Base-by-base conservation (phyloP, 192 early-diverging fungal genomes). In the Phycomyces nitens region DNA sequence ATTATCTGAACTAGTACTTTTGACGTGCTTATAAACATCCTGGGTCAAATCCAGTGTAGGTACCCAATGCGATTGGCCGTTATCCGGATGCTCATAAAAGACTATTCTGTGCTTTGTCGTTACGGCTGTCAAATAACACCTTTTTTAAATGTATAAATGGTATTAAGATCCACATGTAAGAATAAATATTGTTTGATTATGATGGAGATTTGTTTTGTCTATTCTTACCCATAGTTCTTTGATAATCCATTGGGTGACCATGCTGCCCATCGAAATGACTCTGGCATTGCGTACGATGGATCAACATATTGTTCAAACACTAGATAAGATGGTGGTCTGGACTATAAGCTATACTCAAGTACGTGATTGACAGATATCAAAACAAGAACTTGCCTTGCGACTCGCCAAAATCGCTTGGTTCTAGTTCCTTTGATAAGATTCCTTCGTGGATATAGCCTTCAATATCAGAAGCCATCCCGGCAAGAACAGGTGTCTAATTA, bases 171-270 rank as follows among this genome's bases (percentile, higher is more conserved):
- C n/a, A 21, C 5, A 7, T 21, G 51, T 53, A 49, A n/a, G n/a
- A 24, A 5, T 12, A 49, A 7, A 11, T 0, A 43, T 44, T 9
- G 18, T 60, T 42, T 20, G 9, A 15, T 20, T 49, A 27, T 11
- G 0, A 60, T 40, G 16, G 5, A 0, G 39, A 12, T 3, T 24
- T 26, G 2, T 22, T 29, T 3, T 5, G 9, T 60, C 24, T 24
- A 18, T 51, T n/a, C 26, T 60, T 62, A 62, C 60, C 60, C 60
- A 38, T 23, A 16, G 0, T 10, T 20, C 0, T 3, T 29, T 62
- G 60, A 53, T 29, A 62, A 34, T 10, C 40, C 47, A 21, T 26
- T 62, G 12, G 60, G 60, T 16, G 60, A 62, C 60, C 60, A 62
- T 29, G n/a, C n/a, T n/a, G 49, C 23, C 24, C 16, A 53, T 11